Percentiles rank a stretch among this genome's conserved stretches.
These are phyloP conservation scores for Penicillium diatomitis DNA, from an alignment of 495 filamentous ascomycete species.

Conservation along the genomic window DNA sequence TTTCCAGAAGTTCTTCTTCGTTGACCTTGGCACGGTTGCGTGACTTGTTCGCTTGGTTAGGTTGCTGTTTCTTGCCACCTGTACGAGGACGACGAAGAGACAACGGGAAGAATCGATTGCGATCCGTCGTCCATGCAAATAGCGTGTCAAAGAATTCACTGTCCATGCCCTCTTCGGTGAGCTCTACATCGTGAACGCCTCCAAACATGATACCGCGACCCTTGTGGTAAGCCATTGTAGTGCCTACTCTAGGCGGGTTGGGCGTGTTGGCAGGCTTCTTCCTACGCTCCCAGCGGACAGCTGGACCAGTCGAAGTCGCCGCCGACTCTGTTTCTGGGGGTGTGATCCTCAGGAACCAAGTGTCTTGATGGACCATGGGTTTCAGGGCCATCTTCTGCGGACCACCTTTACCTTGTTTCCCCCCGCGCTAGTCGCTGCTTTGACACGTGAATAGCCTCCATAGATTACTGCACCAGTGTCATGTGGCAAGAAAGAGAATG, in stretches of 20 bases:
- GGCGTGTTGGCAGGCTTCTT: conserved; percentile 89
- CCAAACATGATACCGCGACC: conserved; percentile 90
- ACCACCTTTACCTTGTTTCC: conserved; percentile 54
- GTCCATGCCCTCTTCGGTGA: conserved; percentile 90
- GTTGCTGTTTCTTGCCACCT: conserved; percentile 48
- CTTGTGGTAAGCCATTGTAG: conserved; percentile 87
- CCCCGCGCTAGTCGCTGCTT: conserved; percentile 43
- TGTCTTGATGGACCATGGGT: conserved; percentile 85
- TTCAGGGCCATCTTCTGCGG: conserved; percentile 62
- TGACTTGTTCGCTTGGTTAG: conserved; percentile 45
- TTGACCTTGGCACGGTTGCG: conserved; percentile 69
- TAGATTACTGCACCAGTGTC: conserved; percentile 82
- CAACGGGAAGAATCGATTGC: conserved; percentile 86
- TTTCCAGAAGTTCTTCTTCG: conserved; percentile 81
- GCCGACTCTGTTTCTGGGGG: conserved; percentile 53
- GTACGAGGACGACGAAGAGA: conserved; percentile 60
- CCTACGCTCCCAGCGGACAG: conserved; percentile 79
- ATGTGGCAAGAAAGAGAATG: conserved; percentile 84
- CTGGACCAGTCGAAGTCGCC: conserved; percentile 49
- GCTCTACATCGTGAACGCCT: conserved; percentile 87
- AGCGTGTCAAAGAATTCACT: conserved; percentile 90
- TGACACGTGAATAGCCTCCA: conserved; percentile 89
- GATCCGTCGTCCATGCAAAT: conserved; percentile 86
- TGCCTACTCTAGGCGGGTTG: conserved; percentile 72
- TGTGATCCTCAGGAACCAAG: conserved; percentile 81